A percentile compares a stretch with the other conserved stretches of the same genome.
Conservation (phyloP, 2,329 filamentous ascomycete genomes). For the Periconia sp. region DNA sequence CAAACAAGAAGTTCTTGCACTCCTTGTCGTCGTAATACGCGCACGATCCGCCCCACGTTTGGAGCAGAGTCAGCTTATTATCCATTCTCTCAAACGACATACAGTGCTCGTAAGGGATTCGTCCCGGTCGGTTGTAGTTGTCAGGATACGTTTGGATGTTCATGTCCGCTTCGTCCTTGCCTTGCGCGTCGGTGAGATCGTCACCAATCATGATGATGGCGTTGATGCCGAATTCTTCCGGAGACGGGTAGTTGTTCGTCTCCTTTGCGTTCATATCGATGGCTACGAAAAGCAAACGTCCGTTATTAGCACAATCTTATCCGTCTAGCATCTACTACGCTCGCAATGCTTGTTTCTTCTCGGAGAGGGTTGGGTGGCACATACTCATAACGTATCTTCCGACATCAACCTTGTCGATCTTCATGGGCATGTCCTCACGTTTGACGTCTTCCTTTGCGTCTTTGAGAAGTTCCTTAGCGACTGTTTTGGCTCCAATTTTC, state of each 20-base stretch:
- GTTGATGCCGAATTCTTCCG: neutral
- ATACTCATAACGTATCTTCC: neutral
- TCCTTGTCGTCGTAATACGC: neutral
- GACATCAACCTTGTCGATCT: neutral
- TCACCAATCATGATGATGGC: neutral
- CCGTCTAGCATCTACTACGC: too few species aligned
- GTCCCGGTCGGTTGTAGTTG: constrained; percentile 2
- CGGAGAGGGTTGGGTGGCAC: neutral
- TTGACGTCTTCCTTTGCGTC: neutral
- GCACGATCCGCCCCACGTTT: neutral
- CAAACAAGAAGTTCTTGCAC: constrained; percentile 1
- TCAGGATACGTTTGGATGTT: constrained; percentile 2
- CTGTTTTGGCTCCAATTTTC: neutral
- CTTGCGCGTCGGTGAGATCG: neutral
- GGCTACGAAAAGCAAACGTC: neutral
- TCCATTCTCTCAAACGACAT: neutral
- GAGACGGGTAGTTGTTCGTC: neutral
- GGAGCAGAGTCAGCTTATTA: neutral
- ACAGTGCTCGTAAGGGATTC: neutral
- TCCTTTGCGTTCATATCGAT: neutral
- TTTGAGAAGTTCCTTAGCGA: neutral
- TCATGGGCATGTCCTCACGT: neutral
- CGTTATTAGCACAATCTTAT: neutral
- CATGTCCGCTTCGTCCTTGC: neutral
- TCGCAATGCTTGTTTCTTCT: too few species aligned